Evolutionary conservation across 148 eudicot species (phyloP), one percentile per base, ranked within the genome.

Genomic region (Polygonum aviculare): DNA sequence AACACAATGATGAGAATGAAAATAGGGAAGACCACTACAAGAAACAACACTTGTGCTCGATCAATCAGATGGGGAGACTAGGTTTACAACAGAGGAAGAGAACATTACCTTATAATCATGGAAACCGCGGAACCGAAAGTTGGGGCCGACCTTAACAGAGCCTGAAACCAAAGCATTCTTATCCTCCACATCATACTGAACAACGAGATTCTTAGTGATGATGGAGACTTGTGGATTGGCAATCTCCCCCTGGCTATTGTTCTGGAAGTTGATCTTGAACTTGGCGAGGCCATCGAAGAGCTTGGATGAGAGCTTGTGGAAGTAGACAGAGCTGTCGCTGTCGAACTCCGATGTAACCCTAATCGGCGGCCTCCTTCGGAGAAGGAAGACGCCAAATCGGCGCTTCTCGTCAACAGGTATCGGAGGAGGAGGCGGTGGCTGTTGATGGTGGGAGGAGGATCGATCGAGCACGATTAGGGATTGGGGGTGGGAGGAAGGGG

Each of bases 281-380:
- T 94, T 94, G 0, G 92, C 96, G 10, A 94, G 81, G 52, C 85
- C 87, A 40, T 89, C 86, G 74, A 94, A 75, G 15, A 94, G 55
- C 84, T 90, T 94, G 73, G 93, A 85, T 1, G 97, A 92, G 0
- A 92, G 63, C 76, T 90, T 94, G 79, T 94, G 82, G 80, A 88
- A 80, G 88, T 86, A 92, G 12, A 86, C 5, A 5, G 87, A 79
- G 74, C 69, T 81, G 50, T 94, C 97, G 77, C 97, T 94, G 77
- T 94, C 98, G 84, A 86, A 94, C 78, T 92, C 97, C 11, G 90
- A 81, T 10, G 98, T 92, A 8, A 92, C 73, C 14, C 98, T 67
- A 2, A 94, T 47, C 45, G 82, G 81, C 35, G 98, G 98, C 2
- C 90, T 85, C n/a, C 80, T 79, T 15, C 77, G 84, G 70, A 82